Base-by-base conservation (phyloP, 1,284 basidiomycete species). In the Coniferiporia weirii region DNA sequence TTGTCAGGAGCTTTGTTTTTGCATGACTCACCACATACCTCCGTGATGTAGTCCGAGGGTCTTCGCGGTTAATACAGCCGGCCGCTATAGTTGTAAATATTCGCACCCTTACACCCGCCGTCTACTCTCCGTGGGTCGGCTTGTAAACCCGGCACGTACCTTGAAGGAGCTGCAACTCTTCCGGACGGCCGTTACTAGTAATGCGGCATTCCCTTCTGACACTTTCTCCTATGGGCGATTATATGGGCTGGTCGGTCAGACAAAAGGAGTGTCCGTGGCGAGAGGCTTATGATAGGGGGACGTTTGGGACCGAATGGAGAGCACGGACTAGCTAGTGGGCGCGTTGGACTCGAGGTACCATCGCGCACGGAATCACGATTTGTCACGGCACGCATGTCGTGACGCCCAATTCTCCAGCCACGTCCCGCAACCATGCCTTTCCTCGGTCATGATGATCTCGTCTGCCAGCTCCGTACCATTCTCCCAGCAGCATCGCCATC, bases 401-500 rank as follows among this genome's bases (percentile, higher is more conserved):
- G 38, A 40, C 38, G 15, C 12, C 15, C 9, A 15, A n/a, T n/a
- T n/a, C n/a, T n/a, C n/a, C n/a, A n/a, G n/a, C n/a, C n/a, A n/a
- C n/a, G n/a, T n/a, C n/a, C n/a, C n/a, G n/a, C n/a, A n/a, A n/a
- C n/a, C 54, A 55, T 54, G 54, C 47, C 44, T 5, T 34, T 13
- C 32, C 46, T 44, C 2, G 34, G 32, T 38, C 54, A 56, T 10
- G 35, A 48, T 34, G 35, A 20, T 19, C 35, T 56, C 10, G 19
- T 38, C 35, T 27, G 13, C 8, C 34, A 58, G 15, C 34, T 58
- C 9, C 43, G 19, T 17, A 47, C 44, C 10, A 32, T 52, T 4
- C 12, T 58, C 17, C 50, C 17, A 9, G 38, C 49, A 45, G 43
- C 45, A 35, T 58, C 9, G 17, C 56, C 56, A n/a, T 47, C 56